Base-by-base conservation (phyloP, 768 basidiomycete genomes). In the Mrakia gelida region DNA sequence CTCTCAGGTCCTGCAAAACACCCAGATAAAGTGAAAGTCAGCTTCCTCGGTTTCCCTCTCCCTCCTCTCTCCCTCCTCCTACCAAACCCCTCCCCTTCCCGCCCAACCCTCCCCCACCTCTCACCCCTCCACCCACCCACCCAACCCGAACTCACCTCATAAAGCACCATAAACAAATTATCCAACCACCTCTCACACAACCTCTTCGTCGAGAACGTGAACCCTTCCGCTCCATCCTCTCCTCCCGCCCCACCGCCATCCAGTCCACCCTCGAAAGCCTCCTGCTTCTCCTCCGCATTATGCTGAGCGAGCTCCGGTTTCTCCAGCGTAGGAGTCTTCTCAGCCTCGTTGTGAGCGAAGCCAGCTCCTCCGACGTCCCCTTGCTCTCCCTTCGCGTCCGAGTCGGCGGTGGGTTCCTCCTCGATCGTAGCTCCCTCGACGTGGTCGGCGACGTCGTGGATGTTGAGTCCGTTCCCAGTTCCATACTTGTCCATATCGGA, bases 181-280 rank as follows among this genome's bases (percentile, higher is more conserved):
- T 98, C 95, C 68, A 99, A 87, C 97, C 97, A 98, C 71, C 96
- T 88, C 83, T 98, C 97, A 82, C 97, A 99, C 54, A 99, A 86
- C 68, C 97, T 88, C 87, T 98, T 99, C 85, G 94, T 98, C 82
- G 90, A 94, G 85, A 99, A 97, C 32, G 94, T 93, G 84, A 93
- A 94, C 3, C 91, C 86, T 77, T 92, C 92, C 7, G 73, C n/a
- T 38, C 38, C 38, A 3, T 38, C 38, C 38, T 8, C 79, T 30
- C 85, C 82, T 21, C 61, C 79, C 78, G 32, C 73, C 75, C 45
- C 45, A 45, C 5, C 11, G 15, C 49, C 18, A 52, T 79, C 74
- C 4, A 34, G 45, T 26, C 81, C 84, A 3, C 77, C 80, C 79
- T 54, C 30, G 5, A 65, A n/a, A 59, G 63, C 75, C 68, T 10